These are phyloP conservation scores for Leccinum subrobustum DNA, from an alignment of 1,284 basidiomycete genomes.

Conservation along the genomic window DNA sequence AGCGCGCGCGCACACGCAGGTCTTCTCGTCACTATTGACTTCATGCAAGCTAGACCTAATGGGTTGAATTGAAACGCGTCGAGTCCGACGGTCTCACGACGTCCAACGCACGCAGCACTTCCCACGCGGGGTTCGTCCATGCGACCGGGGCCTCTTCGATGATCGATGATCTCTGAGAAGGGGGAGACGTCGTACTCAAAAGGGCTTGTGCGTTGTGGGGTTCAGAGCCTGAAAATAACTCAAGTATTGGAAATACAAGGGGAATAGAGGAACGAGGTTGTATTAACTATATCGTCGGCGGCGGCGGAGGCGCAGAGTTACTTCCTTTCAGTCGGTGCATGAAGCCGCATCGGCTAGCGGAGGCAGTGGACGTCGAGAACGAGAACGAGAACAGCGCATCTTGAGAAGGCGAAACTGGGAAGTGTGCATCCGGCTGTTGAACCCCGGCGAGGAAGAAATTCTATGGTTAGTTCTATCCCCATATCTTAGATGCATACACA, in stretches of 20 bases:
- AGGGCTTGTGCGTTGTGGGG: too few species aligned
- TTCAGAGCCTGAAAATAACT: too few species aligned
- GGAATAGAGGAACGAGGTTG: not conserved
- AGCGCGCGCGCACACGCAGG: not conserved
- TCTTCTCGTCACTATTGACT: not conserved
- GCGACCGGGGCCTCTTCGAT: too few species aligned
- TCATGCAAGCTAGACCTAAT: not conserved
- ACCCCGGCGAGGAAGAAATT: not conserved
- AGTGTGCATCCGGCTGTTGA: not conserved
- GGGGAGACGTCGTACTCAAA: too few species aligned
- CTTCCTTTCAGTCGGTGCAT: not conserved
- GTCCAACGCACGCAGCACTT: not conserved
- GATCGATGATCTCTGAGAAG: too few species aligned
- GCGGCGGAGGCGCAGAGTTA: not conserved
- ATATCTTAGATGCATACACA: not conserved
- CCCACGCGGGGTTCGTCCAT: not conserved
- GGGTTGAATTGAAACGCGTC: constrained; percentile 11
- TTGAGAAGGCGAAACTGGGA: not conserved
- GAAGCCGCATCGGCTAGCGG: not conserved
- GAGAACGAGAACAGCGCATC: not conserved
- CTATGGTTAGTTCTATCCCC: not conserved
- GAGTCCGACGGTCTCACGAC: not conserved
- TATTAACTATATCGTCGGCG: not conserved
- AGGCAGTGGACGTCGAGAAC: not conserved
- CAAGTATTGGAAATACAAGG: too few species aligned